Evolutionary conservation across 805 yeast genomes (phyloP).

Genomic region (Clavispora carvajalis): DNA sequence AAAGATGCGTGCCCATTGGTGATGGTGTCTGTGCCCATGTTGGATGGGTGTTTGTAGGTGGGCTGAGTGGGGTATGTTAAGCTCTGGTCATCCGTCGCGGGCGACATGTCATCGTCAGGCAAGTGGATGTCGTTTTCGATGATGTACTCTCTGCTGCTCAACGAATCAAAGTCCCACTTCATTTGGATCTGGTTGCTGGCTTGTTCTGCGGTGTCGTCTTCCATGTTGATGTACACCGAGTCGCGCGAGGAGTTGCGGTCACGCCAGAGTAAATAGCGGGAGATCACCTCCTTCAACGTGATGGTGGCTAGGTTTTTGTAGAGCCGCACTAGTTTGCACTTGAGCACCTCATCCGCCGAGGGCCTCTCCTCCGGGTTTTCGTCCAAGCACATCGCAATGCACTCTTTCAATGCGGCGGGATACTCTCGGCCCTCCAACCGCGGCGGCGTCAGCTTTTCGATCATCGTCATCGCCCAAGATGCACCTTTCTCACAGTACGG

Average conservation of each 20-base stretch:
- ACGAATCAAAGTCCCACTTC: slow-evolving; percentile 88
- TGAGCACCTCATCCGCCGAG: slow-evolving; percentile 75
- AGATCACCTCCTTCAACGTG: slow-evolving; percentile 66
- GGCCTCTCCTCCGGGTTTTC: slow-evolving; percentile 90
- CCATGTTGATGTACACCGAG: slow-evolving; percentile 33
- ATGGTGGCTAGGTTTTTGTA: slow-evolving; percentile 58
- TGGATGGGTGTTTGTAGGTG: slow-evolving; percentile 4
- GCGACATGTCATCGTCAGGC: slow-evolving; percentile 1
- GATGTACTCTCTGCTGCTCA: slow-evolving; percentile 68
- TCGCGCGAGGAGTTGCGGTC: slow-evolving; percentile 57
- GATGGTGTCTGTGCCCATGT: slow-evolving; percentile 20
- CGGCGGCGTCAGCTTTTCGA: slow-evolving; percentile 91
- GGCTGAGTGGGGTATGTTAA: slow-evolving; percentile 25
- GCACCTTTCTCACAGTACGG: slow-evolving; percentile 97
- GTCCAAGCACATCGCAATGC: slow-evolving; percentile 86
- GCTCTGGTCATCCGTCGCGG: slow-evolving; percentile 16
- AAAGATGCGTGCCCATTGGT: slow-evolving; percentile 15
- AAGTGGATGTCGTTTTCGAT: slow-evolving; percentile 61
- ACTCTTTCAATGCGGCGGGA: slow-evolving; percentile 71
- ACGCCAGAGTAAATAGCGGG: slow-evolving; percentile 71
- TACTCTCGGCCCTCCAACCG: slow-evolving; percentile 87
- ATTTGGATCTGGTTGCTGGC: slow-evolving; percentile 35
- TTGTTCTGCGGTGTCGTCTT: slow-evolving; percentile 13
- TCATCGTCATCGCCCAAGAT: slow-evolving; percentile 87
- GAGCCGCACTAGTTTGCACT: slow-evolving; percentile 63